Evolutionary conservation across 805 yeast species (phyloP).

Genomic region (Kazachstania psychrophila): DNA sequence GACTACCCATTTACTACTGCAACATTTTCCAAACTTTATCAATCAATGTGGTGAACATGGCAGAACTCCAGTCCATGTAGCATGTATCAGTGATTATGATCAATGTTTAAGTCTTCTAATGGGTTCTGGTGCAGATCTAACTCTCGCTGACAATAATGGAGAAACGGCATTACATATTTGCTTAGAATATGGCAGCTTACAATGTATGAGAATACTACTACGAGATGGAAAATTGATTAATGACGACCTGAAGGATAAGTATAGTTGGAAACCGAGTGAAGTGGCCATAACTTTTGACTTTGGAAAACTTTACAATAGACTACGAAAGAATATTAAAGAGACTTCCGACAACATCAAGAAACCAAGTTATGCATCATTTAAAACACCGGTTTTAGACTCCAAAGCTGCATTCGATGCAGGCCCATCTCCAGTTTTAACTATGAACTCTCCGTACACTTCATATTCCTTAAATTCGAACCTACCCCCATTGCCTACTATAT

Average conservation of each 20-base stretch:
- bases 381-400: conserved; percentile 21
- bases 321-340: conserved; percentile 18
- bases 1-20: conserved; percentile 63
- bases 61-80: conserved; percentile 60
- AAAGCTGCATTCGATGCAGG: conserved; percentile 24
- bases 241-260: conserved; percentile 39
- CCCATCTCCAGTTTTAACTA: conserved; percentile 22
- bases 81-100: conserved; percentile 49
- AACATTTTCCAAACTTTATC: conserved; percentile 48
- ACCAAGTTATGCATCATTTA: conserved; percentile 16
- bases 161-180: conserved; percentile 84
- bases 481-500: conserved; percentile 18
- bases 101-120: conserved; percentile 57
- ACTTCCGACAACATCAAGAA: conserved; percentile 10
- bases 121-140: conserved; percentile 70
- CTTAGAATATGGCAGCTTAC: conserved; percentile 54
- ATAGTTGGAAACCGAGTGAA: conserved; percentile 61
- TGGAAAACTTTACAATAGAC: conserved; percentile 33
- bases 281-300: conserved; percentile 47
- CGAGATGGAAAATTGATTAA: conserved; percentile 36
- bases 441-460: conserved; percentile 18
- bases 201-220: conserved; percentile 46
- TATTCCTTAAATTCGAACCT: conserved; percentile 3
- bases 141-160: conserved; percentile 60
- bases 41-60: conserved; percentile 41